Percentiles rank a stretch among this genome's conserved stretches.
These are phyloP conservation scores for Aspergillus melleus DNA, from an alignment of 2,329 filamentous ascomycete genomes.

Conservation along the genomic window DNA sequence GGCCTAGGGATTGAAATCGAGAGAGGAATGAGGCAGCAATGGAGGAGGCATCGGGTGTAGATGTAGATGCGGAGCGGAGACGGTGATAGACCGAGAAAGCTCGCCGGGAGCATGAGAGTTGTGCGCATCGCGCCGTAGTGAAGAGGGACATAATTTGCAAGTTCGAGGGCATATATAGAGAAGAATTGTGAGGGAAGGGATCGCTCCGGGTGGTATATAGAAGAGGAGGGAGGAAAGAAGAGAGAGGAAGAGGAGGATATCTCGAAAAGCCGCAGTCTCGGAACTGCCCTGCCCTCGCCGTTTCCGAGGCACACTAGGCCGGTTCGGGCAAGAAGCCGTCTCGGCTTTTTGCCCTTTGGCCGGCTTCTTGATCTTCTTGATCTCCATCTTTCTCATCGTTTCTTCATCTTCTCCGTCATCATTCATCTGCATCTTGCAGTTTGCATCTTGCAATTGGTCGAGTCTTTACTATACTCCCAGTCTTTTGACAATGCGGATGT, in stretches of 20 bases:
- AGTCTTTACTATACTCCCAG: no score
- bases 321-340: background rate
- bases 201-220: background rate
- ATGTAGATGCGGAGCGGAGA: slow-evolving; percentile 8
- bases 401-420: no score
- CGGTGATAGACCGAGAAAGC: slow-evolving; percentile 14
- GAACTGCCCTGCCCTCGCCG: background rate
- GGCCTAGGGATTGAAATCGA: slow-evolving; percentile 43
- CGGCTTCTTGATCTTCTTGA: background rate
- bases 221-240: background rate
- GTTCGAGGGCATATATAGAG: background rate
- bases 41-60: slow-evolving; percentile 28
- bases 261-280: background rate
- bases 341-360: background rate
- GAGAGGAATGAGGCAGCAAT: slow-evolving; percentile 44
- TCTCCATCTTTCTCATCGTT: no score
- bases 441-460: background rate
- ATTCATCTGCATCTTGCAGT: background rate
- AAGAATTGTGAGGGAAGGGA: background rate
- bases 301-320: background rate
- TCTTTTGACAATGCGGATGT: background rate
- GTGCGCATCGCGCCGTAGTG: background rate
- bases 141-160: slow-evolving; percentile 7
- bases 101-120: background rate
- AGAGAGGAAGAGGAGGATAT: background rate